Conservation (phyloP, 495 filamentous ascomycete genomes). For the Annulohypoxylon nitens region DNA sequence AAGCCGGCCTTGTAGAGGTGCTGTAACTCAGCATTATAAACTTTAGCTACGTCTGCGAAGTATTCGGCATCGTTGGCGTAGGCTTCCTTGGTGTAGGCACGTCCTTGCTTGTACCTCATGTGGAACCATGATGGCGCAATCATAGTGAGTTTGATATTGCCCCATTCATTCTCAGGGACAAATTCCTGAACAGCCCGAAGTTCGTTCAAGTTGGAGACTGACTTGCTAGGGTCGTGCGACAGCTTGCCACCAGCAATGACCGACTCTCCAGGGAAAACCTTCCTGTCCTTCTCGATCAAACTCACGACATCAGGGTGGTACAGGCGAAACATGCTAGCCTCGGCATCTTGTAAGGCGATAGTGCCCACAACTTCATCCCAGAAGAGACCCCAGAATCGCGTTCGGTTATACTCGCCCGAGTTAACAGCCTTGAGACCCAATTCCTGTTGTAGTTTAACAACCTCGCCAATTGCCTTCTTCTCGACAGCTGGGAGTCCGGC, state of each 20-base stretch:
- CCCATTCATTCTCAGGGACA: slow-evolving; percentile 69
- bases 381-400: slow-evolving; percentile 75
- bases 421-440: slow-evolving; percentile 76
- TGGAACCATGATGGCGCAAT: slow-evolving; percentile 80
- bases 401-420: slow-evolving; percentile 78
- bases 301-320: slow-evolving; percentile 86
- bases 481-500: slow-evolving; percentile 65
- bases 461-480: slow-evolving; percentile 74
- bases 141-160: slow-evolving; percentile 78
- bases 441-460: slow-evolving; percentile 74
- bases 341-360: slow-evolving; percentile 72
- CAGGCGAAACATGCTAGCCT: slow-evolving; percentile 74
- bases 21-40: slow-evolving; percentile 74
- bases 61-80: slow-evolving; percentile 77
- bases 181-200: slow-evolving; percentile 73
- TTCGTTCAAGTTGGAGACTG: slow-evolving; percentile 76
- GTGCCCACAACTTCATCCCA: slow-evolving; percentile 80
- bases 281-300: slow-evolving; percentile 68
- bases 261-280: slow-evolving; percentile 79
- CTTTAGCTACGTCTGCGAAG: slow-evolving; percentile 79
- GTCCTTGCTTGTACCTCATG: slow-evolving; percentile 76
- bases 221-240: slow-evolving; percentile 72
- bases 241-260: slow-evolving; percentile 82
- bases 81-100: slow-evolving; percentile 73
- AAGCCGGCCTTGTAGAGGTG: slow-evolving; percentile 77